Percentiles rank a stretch among this genome's conserved stretches.
Conservation (phyloP, 1,284 basidiomycete genomes). For the Cerioporus squamosus region DNA sequence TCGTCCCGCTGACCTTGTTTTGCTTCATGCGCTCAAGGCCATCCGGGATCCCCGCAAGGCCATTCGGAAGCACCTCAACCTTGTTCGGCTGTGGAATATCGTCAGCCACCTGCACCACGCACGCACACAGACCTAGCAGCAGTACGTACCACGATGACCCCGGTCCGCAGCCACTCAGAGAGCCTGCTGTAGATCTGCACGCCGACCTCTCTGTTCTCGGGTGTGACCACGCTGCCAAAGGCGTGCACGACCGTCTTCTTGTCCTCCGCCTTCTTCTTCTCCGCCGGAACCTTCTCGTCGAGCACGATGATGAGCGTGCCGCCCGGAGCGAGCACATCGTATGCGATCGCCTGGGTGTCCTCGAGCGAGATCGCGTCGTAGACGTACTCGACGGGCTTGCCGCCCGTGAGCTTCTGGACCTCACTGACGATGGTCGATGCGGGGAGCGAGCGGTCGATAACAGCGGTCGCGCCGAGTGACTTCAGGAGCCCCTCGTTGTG, state of each 20-base stretch:
- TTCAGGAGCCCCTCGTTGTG: slow-evolving; percentile 49
- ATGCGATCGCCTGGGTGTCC: slow-evolving; percentile 28
- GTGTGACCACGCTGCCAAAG: slow-evolving; percentile 4
- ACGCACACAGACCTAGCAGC: slow-evolving; percentile 33
- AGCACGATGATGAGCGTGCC: slow-evolving; percentile 28
- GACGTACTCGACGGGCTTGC: slow-evolving; percentile 36
- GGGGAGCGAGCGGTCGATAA: slow-evolving; percentile 40
- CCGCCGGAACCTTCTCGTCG: slow-evolving; percentile 13
- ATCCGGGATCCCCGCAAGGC: slow-evolving; percentile 46
- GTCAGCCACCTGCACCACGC: not conserved
- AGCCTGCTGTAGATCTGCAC: slow-evolving; percentile 15
- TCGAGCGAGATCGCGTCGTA: slow-evolving; percentile 40
- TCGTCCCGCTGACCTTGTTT: slow-evolving; percentile 49
- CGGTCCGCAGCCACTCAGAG: slow-evolving; percentile 7
- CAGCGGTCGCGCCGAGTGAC: slow-evolving; percentile 55
- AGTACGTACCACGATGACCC: slow-evolving; percentile 20
- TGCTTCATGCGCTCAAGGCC: slow-evolving; percentile 48
- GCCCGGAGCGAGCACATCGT: slow-evolving; percentile 32
- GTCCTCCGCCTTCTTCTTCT: slow-evolving; percentile 12
- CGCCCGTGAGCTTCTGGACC: slow-evolving; percentile 11
- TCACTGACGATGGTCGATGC: slow-evolving; percentile 44
- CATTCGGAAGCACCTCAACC: slow-evolving; percentile 47
- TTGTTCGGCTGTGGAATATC: not conserved
- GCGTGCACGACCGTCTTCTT: slow-evolving; percentile 19
- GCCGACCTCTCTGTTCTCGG: slow-evolving; percentile 6